Evolutionary conservation across 768 basidiomycete genomes (phyloP), one percentile per base, ranked within the genome.

Genomic region (Flagelloscypha sp.): DNA sequence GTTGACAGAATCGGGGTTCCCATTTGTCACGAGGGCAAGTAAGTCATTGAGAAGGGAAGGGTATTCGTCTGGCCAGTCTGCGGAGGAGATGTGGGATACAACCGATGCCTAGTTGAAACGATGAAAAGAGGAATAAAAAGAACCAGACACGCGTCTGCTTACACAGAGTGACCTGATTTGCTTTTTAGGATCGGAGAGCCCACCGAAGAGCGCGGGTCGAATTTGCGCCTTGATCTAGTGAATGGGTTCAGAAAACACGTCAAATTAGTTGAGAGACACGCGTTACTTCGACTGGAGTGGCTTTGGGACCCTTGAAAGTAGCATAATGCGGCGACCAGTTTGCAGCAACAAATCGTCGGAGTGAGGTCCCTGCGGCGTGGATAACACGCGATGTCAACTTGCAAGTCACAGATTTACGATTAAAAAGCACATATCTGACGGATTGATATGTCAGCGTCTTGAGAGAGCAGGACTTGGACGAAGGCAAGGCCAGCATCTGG

Each of bases 21-120:
- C 68, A 2, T 85, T 82, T 3, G 83, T 80, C 17, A 98, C 70
- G 7, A 94, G 73, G 22, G 59, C 58, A 42, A 98, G 77, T 13
- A 99, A 72, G 29, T 72, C 66, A 28, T 65, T 65, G 23, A 97
- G 68, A n/a, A 97, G 73, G 30, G 84, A 79, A 0, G 93, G 88
- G 54, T 88, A 98, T 67, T 93, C 88, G 59, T 95, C 92, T 7
- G 93, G 94, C 88, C 90, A 97, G 62, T 97, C 92, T 46, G 78
- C 82, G 44, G 80, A 80, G 19, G 94, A 90, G 41, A 97, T 83
- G 1, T 76, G 76, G 9, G 94, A 94, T 16, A 98, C 59, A 3
- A 83, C 81, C 46, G 82, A 84, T 3, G 93, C 94, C 88, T 94
- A 50, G n/a, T 22, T 22, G 27, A 15, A 29, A 40, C 30, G 16